Conservation (phyloP, 345 rosid species). For the Hypericum androsaemum region DNA sequence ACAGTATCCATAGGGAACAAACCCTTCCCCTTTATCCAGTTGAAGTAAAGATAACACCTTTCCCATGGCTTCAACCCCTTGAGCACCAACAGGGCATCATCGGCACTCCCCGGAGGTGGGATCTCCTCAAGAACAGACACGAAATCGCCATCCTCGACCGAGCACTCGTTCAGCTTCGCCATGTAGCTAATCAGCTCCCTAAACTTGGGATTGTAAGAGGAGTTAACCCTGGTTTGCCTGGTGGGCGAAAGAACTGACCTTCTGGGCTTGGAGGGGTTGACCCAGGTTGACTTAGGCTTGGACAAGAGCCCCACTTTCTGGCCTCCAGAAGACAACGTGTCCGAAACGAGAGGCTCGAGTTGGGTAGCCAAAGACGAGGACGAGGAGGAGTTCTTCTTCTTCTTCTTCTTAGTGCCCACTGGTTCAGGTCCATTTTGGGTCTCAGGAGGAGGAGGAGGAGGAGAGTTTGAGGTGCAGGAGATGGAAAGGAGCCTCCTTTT, state of each 20-base stretch:
- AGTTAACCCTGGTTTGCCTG: slow-evolving; percentile 28
- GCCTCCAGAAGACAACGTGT: too few relatives aligned
- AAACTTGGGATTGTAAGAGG: slow-evolving; percentile 53
- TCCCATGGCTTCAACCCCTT: slow-evolving; percentile 69
- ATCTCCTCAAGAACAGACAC: slow-evolving; percentile 40
- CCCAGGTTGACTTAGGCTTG: slow-evolving; percentile 81
- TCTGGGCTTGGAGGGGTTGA: slow-evolving; percentile 74
- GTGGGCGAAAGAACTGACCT: slow-evolving; percentile 59
- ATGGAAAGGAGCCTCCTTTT: too few relatives aligned
- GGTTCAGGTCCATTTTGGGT: too few relatives aligned
- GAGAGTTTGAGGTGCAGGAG: too few relatives aligned
- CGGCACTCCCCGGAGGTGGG: slow-evolving; percentile 48
- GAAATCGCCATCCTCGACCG: slow-evolving; percentile 33
- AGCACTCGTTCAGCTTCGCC: slow-evolving; percentile 56
- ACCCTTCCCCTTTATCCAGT: slow-evolving; percentile 57
- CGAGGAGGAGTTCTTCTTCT: too few relatives aligned
- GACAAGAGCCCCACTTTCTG: slow-evolving; percentile 2
- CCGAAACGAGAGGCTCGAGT: too few relatives aligned
- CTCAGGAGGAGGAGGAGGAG: too few relatives aligned
- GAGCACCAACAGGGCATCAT: slow-evolving; percentile 58
- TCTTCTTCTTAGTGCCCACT: too few relatives aligned
- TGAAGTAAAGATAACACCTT: slow-evolving; percentile 52
- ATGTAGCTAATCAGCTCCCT: slow-evolving; percentile 55
- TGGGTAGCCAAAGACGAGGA: too few relatives aligned
- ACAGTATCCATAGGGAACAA: slow-evolving; percentile 74